Evolutionary conservation across 2,329 filamentous ascomycete genomes (phyloP), one percentile per base, ranked within the genome.

Genomic region (Rhytidhysteron rufulum): DNA sequence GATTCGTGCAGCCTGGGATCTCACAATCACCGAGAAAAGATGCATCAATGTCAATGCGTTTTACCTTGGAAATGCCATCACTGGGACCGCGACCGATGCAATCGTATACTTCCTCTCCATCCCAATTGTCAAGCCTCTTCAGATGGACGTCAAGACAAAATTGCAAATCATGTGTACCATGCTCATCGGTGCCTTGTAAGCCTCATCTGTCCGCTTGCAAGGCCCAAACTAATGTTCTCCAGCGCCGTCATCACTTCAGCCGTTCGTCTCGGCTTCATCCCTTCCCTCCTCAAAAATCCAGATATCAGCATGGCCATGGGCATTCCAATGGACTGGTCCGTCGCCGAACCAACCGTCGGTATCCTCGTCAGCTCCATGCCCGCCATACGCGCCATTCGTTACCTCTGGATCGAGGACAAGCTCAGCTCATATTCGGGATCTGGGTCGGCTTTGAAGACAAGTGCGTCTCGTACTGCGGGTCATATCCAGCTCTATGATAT

Each of bases 31-130:
- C 5, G 33, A 47, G 2, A 49, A 45, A 29, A 50, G 43, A 27
- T 57, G 53, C 33, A 33, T 57, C 32, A 33, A 55, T 31, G 45
- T 55, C 33, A 55, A 55, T 34, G 50, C 53, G 15, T 55, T 55
- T 40, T 57, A 57, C 24, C 41, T 57, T 3, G 53, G 49, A 5
- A 57, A 55, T 20, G 52, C 52, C 3, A 50, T 51, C 31, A 48
- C 48, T n/a, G 50, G 51, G 21, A 45, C 54, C 13, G 39, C 36
- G 4, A 55, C 52, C 2, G 51, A 55, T 40, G 33, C 48, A 5
- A 41, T 62, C 16, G 50, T 51, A 2, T 55, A 55, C 38, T 42
- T 51, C 7, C 43, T 55, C 5, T 50, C 49, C 3, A 44, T 55
- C 20, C 48, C 47, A 10, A 50, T 54, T 8, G 48, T 55, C 19